These are phyloP conservation scores for Pseudoperonospora humuli DNA, from an alignment of 352 stramenopile genomes.

Conservation along the genomic window DNA sequence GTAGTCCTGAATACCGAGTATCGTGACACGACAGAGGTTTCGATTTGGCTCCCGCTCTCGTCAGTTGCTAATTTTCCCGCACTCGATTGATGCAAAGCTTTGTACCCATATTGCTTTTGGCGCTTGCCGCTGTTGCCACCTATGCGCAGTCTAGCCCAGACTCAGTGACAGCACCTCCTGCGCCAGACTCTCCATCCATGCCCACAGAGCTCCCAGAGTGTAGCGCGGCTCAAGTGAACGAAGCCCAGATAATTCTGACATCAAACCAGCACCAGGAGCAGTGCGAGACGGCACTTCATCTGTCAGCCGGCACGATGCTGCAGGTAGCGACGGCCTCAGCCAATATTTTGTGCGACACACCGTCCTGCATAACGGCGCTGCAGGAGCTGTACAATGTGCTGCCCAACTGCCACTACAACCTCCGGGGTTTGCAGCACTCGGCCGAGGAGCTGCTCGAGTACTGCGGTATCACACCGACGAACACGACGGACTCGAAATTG, in stretches of 20 bases:
- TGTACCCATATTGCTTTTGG: conserved; percentile 15
- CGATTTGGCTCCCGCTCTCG: conserved; percentile 6
- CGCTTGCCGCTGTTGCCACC: conserved; percentile 5
- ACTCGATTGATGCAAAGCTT: conserved; percentile 15
- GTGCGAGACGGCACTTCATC: conserved; percentile 34
- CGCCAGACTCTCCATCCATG: conserved; percentile 15
- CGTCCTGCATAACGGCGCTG: conserved; percentile 44
- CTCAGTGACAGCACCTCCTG: conserved; percentile 9
- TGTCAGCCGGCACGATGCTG: conserved; percentile 29
- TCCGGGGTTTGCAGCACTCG: conserved; percentile 40
- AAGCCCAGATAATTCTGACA: conserved; percentile 23
- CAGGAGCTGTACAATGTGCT: conserved; percentile 49
- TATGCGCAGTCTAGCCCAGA: conserved; percentile 12
- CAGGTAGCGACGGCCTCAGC: conserved; percentile 34
- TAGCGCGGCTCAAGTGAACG: conserved; percentile 34
- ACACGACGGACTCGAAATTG: conserved; percentile 15
- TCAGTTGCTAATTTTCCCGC: conserved; percentile 9
- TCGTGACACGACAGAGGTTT: too few relatives aligned
- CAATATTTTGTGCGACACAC: conserved; percentile 33
- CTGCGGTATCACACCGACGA: conserved; percentile 41
- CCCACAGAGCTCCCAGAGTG: conserved; percentile 35
- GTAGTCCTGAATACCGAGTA: too few relatives aligned
- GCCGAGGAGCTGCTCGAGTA: conserved; percentile 34
- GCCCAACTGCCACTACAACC: conserved; percentile 50
- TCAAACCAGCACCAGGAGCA: conserved; percentile 47